These are phyloP conservation scores for Erysimum pusillum DNA, from an alignment of 441 rosid species.

Conservation along the genomic window DNA sequence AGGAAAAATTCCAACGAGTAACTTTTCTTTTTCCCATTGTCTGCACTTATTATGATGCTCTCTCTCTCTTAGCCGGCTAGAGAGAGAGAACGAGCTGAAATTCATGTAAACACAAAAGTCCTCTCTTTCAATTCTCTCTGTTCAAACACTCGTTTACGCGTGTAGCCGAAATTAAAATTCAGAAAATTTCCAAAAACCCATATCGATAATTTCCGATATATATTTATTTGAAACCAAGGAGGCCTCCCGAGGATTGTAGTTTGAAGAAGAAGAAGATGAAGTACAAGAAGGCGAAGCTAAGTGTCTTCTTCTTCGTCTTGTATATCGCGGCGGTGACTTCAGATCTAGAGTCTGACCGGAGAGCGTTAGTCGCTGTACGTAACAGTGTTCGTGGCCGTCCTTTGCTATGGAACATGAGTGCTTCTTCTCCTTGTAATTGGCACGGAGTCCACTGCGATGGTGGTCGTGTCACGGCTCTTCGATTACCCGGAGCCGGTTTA, in stretches of 20 bases:
- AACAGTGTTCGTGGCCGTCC: conserved; percentile 59
- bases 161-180: conserved; percentile 19
- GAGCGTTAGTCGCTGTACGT: conserved; percentile 60
- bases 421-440: conserved; percentile 63
- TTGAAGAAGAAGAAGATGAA: conserved; percentile 40
- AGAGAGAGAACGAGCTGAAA: conserved; percentile 34
- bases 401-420: conserved; percentile 58
- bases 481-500: conserved; percentile 67
- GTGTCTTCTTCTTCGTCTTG: conserved; percentile 22
- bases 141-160: conserved; percentile 38
- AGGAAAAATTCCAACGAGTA: conserved; percentile 17
- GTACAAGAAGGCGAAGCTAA: background rate
- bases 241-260: background rate
- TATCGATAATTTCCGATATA: background rate
- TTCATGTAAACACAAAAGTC: conserved; percentile 23
- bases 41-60: conserved; percentile 20
- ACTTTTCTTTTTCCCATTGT: conserved; percentile 22
- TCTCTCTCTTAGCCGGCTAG: conserved; percentile 27
- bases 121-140: conserved; percentile 31
- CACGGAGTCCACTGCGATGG: conserved; percentile 56
- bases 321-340: conserved; percentile 46
- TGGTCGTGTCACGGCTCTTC: conserved; percentile 54
- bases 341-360: conserved; percentile 69
- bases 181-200: background rate
- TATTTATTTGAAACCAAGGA: conserved; percentile 1